Base-by-base conservation (phyloP, 257 asterid genomes). In the Fraxinus quadrangulata region DNA sequence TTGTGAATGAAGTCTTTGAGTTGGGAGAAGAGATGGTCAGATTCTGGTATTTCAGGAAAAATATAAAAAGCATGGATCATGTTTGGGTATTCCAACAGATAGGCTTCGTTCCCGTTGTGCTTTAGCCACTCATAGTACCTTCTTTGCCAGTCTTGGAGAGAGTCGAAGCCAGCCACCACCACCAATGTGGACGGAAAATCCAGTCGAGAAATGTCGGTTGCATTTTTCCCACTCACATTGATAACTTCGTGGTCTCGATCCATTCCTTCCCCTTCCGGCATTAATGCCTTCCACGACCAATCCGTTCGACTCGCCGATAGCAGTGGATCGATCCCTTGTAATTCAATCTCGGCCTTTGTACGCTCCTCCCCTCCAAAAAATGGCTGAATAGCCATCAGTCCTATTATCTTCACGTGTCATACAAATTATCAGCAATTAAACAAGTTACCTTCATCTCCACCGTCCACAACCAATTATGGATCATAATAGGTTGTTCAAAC, bases 291-390 rank as follows among this genome's bases (percentile, higher is more conserved):
- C 97, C 97, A 93, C 83, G 83, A 69, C 85, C 88, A 91, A n/a
- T 93, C 94, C 0, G 90, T 88, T 42, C 90, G 78, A 1, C 16
- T 34, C 6, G 33, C 34, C 3, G 88, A 85, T 61, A 89, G 75
- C 12, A 92, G 59, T 1, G 39, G 75, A 71, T 88, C 97, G 11
- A 88, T 74, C 2, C 73, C 80, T 0, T 59, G 76, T 30, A 93
- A 34, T 24, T 75, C 88, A 16, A 30, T 71, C 83, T 91, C 97
- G 1, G 97, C 74, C 33, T 79, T 78, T 6, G 93, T 87, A 21
- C 90, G 86, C 36, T 91, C 94, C 54, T 86, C 89, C 0, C 97
- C 97, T 31, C 97, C 97, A 0, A 92, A 93, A 79, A 93, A 91
- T 0, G 97, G 96, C 21, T 91, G 96, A 72, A 92, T 89, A 1